These are phyloP conservation scores for Ziziphus jujuba DNA, from an alignment of 306 rosid genomes.

Conservation along the genomic window DNA sequence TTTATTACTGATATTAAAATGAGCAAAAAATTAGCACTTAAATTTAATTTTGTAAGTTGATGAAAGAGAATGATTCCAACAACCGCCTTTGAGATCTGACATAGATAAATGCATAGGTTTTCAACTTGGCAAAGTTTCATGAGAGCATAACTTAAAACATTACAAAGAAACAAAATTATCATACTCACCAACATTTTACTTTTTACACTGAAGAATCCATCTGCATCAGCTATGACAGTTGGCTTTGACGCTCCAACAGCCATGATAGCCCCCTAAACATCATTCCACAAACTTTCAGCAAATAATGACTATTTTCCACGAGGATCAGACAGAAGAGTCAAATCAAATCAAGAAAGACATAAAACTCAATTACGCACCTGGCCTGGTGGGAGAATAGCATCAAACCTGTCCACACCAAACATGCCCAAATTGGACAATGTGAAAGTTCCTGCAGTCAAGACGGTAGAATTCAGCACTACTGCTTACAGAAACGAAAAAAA, in stretches of 20 bases:
- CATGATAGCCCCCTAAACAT: constrained; percentile 88
- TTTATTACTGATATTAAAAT: no score
- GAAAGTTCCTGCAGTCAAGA: constrained; percentile 66
- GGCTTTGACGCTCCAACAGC: constrained; percentile 98
- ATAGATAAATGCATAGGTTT: neutral
- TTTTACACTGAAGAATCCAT: constrained; percentile 79
- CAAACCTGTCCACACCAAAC: constrained; percentile 94
- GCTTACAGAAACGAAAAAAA: constrained; percentile 6
- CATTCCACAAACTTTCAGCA: constrained; percentile 25
- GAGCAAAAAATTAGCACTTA: no score
- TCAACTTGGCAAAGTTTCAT: neutral
- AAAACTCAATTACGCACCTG: constrained; percentile 52
- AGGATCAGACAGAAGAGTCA: constrained; percentile 7
- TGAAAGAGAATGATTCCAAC: no score
- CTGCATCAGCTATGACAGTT: constrained; percentile 61
- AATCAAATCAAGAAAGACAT: neutral
- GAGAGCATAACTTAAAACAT: neutral
- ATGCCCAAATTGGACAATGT: constrained; percentile 93
- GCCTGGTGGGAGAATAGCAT: constrained; percentile 98
- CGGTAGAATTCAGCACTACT: neutral
- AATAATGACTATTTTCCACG: constrained; percentile 12
- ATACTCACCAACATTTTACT: constrained; percentile 82
- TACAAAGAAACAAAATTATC: neutral
- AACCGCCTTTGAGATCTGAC: neutral
- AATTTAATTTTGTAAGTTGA: no score